Percentiles rank a stretch among this genome's conserved stretches.
Evolutionary conservation across 345 rosid genomes (phyloP).

Genomic region (Lagerstroemia speciosa): DNA sequence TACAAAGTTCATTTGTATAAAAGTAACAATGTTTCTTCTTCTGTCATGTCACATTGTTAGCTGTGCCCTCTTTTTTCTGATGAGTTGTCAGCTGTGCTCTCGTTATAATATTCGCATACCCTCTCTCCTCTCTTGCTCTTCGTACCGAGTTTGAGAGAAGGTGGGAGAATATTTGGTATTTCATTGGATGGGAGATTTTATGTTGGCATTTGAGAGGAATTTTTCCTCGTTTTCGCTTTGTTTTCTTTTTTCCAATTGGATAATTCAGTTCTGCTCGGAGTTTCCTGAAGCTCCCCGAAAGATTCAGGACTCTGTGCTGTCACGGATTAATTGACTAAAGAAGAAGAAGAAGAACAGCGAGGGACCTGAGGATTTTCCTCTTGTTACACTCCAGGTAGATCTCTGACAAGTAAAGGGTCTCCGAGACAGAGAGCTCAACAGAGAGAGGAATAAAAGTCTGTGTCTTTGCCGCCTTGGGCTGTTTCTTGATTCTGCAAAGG

Average conservation of each 20-base stretch:
- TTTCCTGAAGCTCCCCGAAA: not conserved
- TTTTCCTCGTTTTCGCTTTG: not conserved
- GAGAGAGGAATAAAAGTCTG: not conserved
- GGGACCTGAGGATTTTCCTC: not conserved
- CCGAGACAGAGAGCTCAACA: not conserved
- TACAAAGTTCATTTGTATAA: too few species aligned
- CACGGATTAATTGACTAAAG: not conserved
- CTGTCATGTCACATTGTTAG: slow-evolving; percentile 36
- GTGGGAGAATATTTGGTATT: slow-evolving; percentile 4
- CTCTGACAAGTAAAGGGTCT: not conserved
- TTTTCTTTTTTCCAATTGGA: slow-evolving; percentile 9
- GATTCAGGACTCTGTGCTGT: slow-evolving; percentile 1
- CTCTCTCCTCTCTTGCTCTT: slow-evolving; percentile 21
- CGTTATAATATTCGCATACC: slow-evolving; percentile 20
- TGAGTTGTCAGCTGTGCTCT: slow-evolving; percentile 11
- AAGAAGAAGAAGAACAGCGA: not conserved
- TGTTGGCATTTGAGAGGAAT: slow-evolving; percentile 4
- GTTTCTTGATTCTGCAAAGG: not conserved
- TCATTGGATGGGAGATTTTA: slow-evolving; percentile 12
- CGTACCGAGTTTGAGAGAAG: too few species aligned
- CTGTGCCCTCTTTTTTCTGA: slow-evolving; percentile 19
- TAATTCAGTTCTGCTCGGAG: slow-evolving; percentile 11
- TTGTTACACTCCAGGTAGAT: not conserved
- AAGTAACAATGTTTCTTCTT: too few species aligned
- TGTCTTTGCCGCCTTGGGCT: slow-evolving; percentile 7